Conservation (phyloP, 2,329 filamentous ascomycete genomes). For the Phaeomoniella chlamydospora region DNA sequence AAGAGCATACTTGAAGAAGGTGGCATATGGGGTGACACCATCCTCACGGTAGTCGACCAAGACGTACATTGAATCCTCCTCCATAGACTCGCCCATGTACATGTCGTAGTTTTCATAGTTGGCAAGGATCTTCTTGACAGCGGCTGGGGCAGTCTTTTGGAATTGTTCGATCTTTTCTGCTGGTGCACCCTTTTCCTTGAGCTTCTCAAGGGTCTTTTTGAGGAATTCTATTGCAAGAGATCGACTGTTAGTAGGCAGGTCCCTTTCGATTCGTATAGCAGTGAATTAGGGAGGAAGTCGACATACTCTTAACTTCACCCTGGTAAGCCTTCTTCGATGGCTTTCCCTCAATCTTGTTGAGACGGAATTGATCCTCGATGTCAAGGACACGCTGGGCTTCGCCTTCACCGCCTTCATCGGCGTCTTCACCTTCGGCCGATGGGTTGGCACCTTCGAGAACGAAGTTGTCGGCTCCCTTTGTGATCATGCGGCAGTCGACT, state of each 20-base stretch:
- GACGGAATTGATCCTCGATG: constrained; percentile 82
- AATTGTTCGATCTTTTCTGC: constrained; percentile 61
- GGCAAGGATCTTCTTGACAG: constrained; percentile 70
- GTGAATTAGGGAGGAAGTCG: constrained; percentile 2
- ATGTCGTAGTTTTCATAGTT: constrained; percentile 98
- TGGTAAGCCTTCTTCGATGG: constrained; percentile 74
- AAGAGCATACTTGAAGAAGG: constrained; percentile 91
- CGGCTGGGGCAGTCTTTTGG: constrained; percentile 58
- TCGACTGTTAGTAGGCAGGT: constrained; percentile 4
- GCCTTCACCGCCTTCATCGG: constrained; percentile 56
- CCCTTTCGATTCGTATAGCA: constrained; percentile 2
- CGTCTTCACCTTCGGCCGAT: constrained; percentile 72
- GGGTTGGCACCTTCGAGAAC: constrained; percentile 69
- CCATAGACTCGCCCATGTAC: constrained; percentile 82
- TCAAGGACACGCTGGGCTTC: constrained; percentile 65
- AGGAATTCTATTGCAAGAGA: constrained; percentile 67
- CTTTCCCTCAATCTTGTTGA: constrained; percentile 36
- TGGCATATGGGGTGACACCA: constrained; percentile 76
- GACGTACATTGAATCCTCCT: constrained; percentile 82
- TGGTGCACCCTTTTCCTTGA: constrained; percentile 48
- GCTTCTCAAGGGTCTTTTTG: constrained; percentile 65
- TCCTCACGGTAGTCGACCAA: constrained; percentile 65
- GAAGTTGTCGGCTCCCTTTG: constrained; percentile 58
- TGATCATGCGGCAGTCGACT: constrained; percentile 83
- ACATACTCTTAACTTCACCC: constrained; percentile 67